Evolutionary conservation across 306 rosid genomes (phyloP), one percentile per base, ranked within the genome.

Genomic region (Quillaja saponaria): DNA sequence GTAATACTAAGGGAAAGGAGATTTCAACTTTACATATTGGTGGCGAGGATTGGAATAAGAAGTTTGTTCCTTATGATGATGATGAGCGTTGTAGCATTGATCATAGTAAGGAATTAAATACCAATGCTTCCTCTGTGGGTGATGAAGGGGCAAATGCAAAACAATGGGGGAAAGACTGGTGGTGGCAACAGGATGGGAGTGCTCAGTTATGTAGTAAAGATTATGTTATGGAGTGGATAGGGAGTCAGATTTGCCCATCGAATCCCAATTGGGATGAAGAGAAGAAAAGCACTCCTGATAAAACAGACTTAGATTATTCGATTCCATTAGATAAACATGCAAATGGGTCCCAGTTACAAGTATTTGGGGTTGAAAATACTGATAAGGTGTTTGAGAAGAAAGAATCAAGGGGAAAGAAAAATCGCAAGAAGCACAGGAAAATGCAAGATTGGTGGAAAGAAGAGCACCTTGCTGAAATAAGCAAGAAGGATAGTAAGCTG

Each of bases 381-480:
- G 67, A 33, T 5, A 67, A 75, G 61, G 84, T 37, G 60, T 63
- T 72, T 46, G 83, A 78, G 72, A 59, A 55, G 60, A 77, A 81
- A 73, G 88, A 82, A 25, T 56, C 75, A 13, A 80, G 45, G 56
- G 66, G 62, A 61, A 85, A 76, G 79, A 91, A 78, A 58, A 84
- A 64, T 13, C 70, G 77, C 5, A 85, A 82, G 70, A 88, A 82
- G 52, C 87, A 54, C 3, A 81, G 77, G 81, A 92, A 92, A 91
- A 88, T 88, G 95, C 87, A 84, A 68, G 98, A 92, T 63, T 88
- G 96, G 96, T 92, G 98, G 98, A 84, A 87, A 78, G 98, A 92
- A 71, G 98, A 92, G 76, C 87, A 86, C 66, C 80, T 88, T 40
- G 87, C 78, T 21, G 98, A 91, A 73, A 75, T 88, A 58, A 91